A percentile compares a stretch with the other conserved stretches of the same genome.
These are phyloP conservation scores for Ophiostoma pallidulum DNA, from an alignment of 2,329 filamentous ascomycete genomes.

Conservation along the genomic window DNA sequence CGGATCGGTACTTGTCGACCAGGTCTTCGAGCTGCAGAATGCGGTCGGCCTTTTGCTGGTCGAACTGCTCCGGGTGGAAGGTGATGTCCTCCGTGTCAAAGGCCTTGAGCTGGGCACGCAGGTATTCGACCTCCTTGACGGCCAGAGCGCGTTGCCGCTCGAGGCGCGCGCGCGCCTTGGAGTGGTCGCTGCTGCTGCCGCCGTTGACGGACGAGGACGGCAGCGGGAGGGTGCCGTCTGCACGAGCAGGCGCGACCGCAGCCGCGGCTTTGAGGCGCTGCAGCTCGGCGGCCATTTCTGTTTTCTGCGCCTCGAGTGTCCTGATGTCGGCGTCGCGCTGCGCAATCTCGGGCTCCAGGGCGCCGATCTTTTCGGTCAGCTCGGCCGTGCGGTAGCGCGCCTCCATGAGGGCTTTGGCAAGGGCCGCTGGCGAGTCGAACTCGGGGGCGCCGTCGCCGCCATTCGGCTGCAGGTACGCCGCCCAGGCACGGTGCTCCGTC, in stretches of 20 bases:
- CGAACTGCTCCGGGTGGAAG: slow-evolving; percentile 69
- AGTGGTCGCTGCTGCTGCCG: slow-evolving; percentile 25
- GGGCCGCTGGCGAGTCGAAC: slow-evolving; percentile 78
- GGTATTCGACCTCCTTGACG: slow-evolving; percentile 85
- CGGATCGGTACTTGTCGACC: slow-evolving; percentile 74
- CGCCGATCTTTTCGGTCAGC: slow-evolving; percentile 71
- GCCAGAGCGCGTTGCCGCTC: slow-evolving; percentile 81
- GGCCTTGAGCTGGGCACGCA: slow-evolving; percentile 82
- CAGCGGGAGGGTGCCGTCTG: too few species aligned
- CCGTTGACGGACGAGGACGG: too few species aligned
- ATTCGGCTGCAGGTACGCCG: slow-evolving; percentile 65
- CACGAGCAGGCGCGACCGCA: slow-evolving; percentile 10
- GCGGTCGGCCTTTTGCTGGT: slow-evolving; percentile 63
- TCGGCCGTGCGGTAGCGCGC: slow-evolving; percentile 72
- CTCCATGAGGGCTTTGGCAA: slow-evolving; percentile 75
- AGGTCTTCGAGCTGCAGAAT: slow-evolving; percentile 77
- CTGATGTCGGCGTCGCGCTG: slow-evolving; percentile 70
- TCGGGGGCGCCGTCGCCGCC: slow-evolving; percentile 53
- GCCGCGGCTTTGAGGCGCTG: slow-evolving; percentile 53
- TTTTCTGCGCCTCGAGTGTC: slow-evolving; percentile 60
- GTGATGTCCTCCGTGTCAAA: slow-evolving; percentile 83
- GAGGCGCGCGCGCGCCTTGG: slow-evolving; percentile 63
- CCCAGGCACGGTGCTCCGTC: slow-evolving; percentile 81
- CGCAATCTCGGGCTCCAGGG: slow-evolving; percentile 65
- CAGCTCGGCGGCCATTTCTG: slow-evolving; percentile 54